Percentiles rank a stretch among this genome's conserved stretches.
phyloP scores from a whole-genome alignment of 352 stramenopile species.

The Phytophthora litchii region DNA sequence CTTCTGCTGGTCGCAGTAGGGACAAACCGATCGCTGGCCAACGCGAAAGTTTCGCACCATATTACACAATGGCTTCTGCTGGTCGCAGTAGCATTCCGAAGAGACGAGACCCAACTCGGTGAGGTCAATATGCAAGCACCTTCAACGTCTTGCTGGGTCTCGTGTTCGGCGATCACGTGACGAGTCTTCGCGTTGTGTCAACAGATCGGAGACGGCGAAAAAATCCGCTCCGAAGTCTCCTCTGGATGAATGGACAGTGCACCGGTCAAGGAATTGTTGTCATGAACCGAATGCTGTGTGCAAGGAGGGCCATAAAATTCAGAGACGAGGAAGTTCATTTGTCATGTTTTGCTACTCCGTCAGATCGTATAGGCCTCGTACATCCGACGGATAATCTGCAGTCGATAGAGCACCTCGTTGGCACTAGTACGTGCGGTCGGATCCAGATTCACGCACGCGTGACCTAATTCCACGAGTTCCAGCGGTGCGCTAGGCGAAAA shows the following conservation, averaged over 20 bases:
- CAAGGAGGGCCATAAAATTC: slow-evolving; percentile 5
- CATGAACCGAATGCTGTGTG: slow-evolving; percentile 2
- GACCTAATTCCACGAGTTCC: slow-evolving; percentile 23
- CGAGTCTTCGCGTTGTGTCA: slow-evolving; percentile 22
- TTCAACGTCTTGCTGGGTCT: slow-evolving; percentile 2
- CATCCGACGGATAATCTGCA: slow-evolving; percentile 27
- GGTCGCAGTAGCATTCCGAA: slow-evolving; percentile 26
- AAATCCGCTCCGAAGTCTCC: slow-evolving; percentile 5
- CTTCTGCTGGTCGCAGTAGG: slow-evolving; percentile 18
- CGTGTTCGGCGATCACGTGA: slow-evolving; percentile 6
- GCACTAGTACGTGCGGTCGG: slow-evolving; percentile 33
- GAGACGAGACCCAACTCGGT: slow-evolving; percentile 35
- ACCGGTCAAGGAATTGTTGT: not conserved
- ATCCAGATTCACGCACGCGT: slow-evolving; percentile 36
- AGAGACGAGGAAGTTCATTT: not conserved
- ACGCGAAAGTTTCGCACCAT: too few relatives aligned
- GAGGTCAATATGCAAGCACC: not conserved
- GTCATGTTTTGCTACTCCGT: not conserved
- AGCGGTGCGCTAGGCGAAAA: slow-evolving; percentile 26
- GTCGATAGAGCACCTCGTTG: slow-evolving; percentile 29
- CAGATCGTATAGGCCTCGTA: slow-evolving; percentile 25
- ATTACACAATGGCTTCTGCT: too few relatives aligned
- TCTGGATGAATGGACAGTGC: slow-evolving; percentile 7
- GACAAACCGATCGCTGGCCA: too few relatives aligned
- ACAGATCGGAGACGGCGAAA: slow-evolving; percentile 9